Evolutionary conservation across 495 filamentous ascomycete genomes (phyloP).

Genomic region (Choiromyces venosus): DNA sequence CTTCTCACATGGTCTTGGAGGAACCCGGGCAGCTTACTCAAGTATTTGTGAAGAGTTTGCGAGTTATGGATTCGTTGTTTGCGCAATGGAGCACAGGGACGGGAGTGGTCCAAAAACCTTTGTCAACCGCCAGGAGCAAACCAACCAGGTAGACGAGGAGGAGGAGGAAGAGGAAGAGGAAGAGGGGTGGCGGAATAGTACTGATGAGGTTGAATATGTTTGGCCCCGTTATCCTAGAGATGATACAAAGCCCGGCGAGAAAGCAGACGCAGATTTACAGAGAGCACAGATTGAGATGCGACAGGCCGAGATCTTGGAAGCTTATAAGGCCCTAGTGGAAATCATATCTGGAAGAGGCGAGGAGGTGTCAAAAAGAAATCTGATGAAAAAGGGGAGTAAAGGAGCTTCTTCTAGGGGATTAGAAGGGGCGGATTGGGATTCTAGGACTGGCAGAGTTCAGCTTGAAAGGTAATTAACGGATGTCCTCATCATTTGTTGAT

Average conservation of each 20-base stretch:
- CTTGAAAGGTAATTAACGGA: slow-evolving; percentile 15
- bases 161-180: slow-evolving; percentile 29
- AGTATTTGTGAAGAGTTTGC: slow-evolving; percentile 48
- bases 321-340: slow-evolving; percentile 42
- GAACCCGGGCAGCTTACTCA: slow-evolving; percentile 46
- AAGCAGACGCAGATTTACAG: slow-evolving; percentile 46
- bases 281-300: slow-evolving; percentile 46
- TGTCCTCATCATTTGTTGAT: background rate
- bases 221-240: slow-evolving; percentile 46
- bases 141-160: slow-evolving; percentile 35
- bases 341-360: slow-evolving; percentile 39
- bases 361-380: slow-evolving; percentile 47
- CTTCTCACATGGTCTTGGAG: slow-evolving; percentile 50
- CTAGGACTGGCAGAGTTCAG: slow-evolving; percentile 43
- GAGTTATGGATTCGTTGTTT: slow-evolving; percentile 49
- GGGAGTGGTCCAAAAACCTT: slow-evolving; percentile 46
- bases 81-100: slow-evolving; percentile 47
- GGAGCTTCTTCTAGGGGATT: slow-evolving; percentile 47
- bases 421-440: slow-evolving; percentile 31
- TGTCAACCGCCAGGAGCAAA: slow-evolving; percentile 44
- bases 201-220: slow-evolving; percentile 46
- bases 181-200: slow-evolving; percentile 36
- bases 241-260: slow-evolving; percentile 46
- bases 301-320: slow-evolving; percentile 47
- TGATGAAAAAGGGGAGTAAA: slow-evolving; percentile 50